Percentiles rank a stretch among this genome's conserved stretches.
phyloP scores from a whole-genome alignment of 225 moss, liverwort and hornwort genomes.

The Sphagnum contortum region DNA sequence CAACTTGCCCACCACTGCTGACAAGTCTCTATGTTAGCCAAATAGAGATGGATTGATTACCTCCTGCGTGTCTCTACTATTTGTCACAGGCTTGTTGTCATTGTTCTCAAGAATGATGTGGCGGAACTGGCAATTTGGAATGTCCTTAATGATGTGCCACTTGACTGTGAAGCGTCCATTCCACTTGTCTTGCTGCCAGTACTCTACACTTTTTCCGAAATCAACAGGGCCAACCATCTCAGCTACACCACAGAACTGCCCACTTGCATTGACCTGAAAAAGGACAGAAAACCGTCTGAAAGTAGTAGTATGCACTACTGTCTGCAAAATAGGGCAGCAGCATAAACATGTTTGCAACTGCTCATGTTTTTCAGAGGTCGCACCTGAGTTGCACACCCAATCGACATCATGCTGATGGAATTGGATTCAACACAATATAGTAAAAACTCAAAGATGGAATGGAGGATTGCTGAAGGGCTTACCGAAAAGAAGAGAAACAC shows the following conservation, averaged over 20 bases:
- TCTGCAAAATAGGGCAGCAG: not conserved
- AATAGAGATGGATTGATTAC: slow-evolving; percentile 12
- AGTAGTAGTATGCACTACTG: not conserved
- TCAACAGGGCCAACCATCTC: slow-evolving; percentile 96
- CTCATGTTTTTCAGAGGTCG: no score
- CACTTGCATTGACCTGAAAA: slow-evolving; percentile 95
- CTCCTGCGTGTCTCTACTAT: slow-evolving; percentile 99
- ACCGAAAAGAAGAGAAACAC: slow-evolving; percentile 99
- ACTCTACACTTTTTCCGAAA: slow-evolving; percentile 88
- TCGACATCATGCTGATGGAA: no score
- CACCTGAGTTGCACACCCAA: no score
- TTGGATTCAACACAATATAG: no score
- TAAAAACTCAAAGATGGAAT: no score
- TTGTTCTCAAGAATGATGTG: slow-evolving; percentile 97
- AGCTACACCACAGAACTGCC: slow-evolving; percentile 96
- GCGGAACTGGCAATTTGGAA: slow-evolving; percentile 96
- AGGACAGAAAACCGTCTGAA: not conserved
- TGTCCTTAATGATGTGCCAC: slow-evolving; percentile 99
- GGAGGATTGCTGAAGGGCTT: slow-evolving; percentile 12
- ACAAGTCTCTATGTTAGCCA: not conserved
- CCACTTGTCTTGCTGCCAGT: slow-evolving; percentile 99
- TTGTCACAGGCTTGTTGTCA: slow-evolving; percentile 97
- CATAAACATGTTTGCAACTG: no score
- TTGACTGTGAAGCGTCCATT: slow-evolving; percentile 87
- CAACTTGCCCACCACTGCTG: no score